Conservation (phyloP, 2,329 filamentous ascomycete species). For the Leptographium radiaticola region DNA sequence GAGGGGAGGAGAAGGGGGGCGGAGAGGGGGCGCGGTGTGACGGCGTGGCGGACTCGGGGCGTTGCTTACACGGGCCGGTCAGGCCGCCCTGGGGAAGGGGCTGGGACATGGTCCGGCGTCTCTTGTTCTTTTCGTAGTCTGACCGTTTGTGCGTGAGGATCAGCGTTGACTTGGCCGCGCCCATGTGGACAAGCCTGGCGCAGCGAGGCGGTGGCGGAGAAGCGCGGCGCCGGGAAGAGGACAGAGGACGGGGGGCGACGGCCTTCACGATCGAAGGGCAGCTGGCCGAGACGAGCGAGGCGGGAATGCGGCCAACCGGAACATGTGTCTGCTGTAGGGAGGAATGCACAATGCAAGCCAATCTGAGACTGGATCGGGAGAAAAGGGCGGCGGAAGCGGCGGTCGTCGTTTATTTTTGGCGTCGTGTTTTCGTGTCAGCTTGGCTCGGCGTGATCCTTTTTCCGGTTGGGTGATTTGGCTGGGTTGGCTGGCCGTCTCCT, state of each 20-base stretch:
- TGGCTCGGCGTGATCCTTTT: too few relatives aligned
- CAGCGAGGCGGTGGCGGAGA: not conserved
- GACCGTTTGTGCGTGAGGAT: conserved; percentile 7
- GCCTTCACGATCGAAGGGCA: not conserved
- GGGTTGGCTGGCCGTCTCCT: too few relatives aligned
- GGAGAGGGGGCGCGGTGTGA: too few relatives aligned
- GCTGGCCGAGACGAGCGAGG: not conserved
- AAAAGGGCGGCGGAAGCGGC: too few relatives aligned
- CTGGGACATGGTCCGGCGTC: conserved; percentile 7
- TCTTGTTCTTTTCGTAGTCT: conserved; percentile 2
- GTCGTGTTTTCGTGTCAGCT: too few relatives aligned
- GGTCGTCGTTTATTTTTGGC: too few relatives aligned
- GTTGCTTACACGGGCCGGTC: conserved; percentile 28
- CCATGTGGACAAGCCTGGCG: conserved; percentile 7
- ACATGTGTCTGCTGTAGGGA: not conserved
- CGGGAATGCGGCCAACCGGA: not conserved
- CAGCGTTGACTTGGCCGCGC: conserved; percentile 11
- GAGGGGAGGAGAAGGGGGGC: too few relatives aligned
- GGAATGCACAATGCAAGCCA: not conserved
- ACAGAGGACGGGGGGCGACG: not conserved
- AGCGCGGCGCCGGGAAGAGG: not conserved
- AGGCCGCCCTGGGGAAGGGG: conserved; percentile 17
- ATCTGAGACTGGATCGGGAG: too few relatives aligned
- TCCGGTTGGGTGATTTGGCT: too few relatives aligned
- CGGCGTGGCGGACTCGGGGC: too few relatives aligned